Conservation (phyloP, 495 filamentous ascomycete species). For the Lepraria neglecta region DNA sequence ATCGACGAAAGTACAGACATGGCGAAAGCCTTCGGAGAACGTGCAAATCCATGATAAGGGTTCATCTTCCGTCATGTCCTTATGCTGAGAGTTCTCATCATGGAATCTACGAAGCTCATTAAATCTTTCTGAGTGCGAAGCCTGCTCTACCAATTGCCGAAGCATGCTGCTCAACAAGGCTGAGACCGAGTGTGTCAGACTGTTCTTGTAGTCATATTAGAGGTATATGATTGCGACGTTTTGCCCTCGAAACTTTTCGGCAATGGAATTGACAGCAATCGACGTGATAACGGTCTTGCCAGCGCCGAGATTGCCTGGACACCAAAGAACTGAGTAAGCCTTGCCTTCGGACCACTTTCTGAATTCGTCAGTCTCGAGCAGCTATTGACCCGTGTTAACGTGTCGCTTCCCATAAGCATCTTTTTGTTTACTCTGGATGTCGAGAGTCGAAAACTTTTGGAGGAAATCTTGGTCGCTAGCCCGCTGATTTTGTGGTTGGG, state of each 20-base stretch:
- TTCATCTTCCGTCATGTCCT: constrained; percentile 9
- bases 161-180: constrained; percentile 11
- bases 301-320: constrained; percentile 9
- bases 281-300: constrained; percentile 18
- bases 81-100: neutral
- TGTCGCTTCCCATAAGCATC: constrained; percentile 14
- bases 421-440: constrained; percentile 16
- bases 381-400: constrained; percentile 14
- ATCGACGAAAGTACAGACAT: constrained; percentile 12
- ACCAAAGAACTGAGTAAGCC: constrained; percentile 11
- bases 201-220: constrained; percentile 15
- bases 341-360: constrained; percentile 1
- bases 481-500: neutral
- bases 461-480: neutral
- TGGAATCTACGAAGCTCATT: constrained; percentile 6
- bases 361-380: constrained; percentile 10
- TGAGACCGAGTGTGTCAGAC: neutral
- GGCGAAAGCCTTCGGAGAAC: neutral
- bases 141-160: constrained; percentile 14
- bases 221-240: constrained; percentile 6
- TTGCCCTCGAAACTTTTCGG: neutral
- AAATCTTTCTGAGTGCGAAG: neutral
- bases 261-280: constrained; percentile 14
- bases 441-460: constrained; percentile 6
- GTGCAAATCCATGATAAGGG: neutral